Evolutionary conservation across 2,329 filamentous ascomycete species (phyloP).

Genomic region (Mycocentrospora acerina): DNA sequence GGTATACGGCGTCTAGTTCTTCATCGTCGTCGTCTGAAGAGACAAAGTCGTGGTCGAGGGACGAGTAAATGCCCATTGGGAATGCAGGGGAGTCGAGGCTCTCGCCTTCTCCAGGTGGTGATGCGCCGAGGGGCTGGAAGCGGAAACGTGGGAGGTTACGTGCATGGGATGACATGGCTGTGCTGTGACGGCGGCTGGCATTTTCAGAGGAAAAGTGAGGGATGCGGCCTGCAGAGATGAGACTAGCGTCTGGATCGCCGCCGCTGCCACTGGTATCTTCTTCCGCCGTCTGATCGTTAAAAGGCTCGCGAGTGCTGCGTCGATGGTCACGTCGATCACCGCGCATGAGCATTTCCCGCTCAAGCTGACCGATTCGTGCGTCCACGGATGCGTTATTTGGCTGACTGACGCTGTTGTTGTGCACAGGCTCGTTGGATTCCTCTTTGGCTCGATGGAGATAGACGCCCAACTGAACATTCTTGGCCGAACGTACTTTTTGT

Average conservation of each 20-base stretch:
- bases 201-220: conserved; percentile 21
- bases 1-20: conserved; percentile 22
- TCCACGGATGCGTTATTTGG: conserved; percentile 50
- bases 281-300: conserved; percentile 27
- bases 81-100: conserved; percentile 22
- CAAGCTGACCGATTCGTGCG: conserved; percentile 56
- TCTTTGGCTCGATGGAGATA: conserved; percentile 62
- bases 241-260: conserved; percentile 45
- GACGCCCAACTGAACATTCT: conserved; percentile 59
- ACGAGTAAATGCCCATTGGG: conserved; percentile 14
- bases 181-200: conserved; percentile 21
- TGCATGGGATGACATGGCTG: conserved; percentile 14
- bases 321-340: conserved; percentile 39
- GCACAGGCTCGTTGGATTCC: conserved; percentile 49
- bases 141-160: conserved; percentile 11
- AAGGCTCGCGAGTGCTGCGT: conserved; percentile 22
- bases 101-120: conserved; percentile 18
- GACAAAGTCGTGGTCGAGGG: conserved; percentile 26
- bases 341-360: conserved; percentile 54
- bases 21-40: conserved; percentile 30
- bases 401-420: conserved; percentile 41
- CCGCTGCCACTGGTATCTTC: conserved; percentile 51
- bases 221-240: conserved; percentile 30
- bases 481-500: conserved; percentile 57
- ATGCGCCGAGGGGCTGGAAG: conserved; percentile 14